phyloP scores from a whole-genome alignment of 345 rosid species.

The Barbarea vulgaris region DNA sequence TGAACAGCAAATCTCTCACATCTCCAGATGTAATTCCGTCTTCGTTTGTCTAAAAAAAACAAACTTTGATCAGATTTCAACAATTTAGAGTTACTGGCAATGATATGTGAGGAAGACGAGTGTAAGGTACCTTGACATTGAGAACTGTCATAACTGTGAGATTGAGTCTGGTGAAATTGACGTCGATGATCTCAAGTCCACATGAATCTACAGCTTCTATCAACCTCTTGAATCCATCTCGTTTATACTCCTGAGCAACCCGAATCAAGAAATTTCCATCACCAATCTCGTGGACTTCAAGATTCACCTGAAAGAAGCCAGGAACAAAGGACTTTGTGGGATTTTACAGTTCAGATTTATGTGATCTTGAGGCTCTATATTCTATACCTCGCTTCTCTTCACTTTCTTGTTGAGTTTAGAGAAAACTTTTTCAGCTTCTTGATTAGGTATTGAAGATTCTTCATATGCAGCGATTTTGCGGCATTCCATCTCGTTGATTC shows the following conservation, averaged over 20 bases:
- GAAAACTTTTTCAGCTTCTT: constrained; percentile 25
- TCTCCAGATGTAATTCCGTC: constrained; percentile 24
- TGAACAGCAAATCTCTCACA: constrained; percentile 32
- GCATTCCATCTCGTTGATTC: constrained; percentile 50
- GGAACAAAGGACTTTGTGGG: not conserved
- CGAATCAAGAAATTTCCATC: constrained; percentile 56
- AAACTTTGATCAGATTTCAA: not conserved
- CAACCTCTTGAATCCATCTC: constrained; percentile 63
- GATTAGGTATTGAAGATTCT: constrained; percentile 18
- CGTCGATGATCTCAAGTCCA: constrained; percentile 65
- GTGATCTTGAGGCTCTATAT: not conserved
- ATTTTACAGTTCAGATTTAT: not conserved
- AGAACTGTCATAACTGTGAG: constrained; percentile 58
- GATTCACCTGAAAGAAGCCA: constrained; percentile 47
- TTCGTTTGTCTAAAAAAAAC: constrained; percentile 12
- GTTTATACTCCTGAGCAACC: constrained; percentile 47
- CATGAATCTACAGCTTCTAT: constrained; percentile 58
- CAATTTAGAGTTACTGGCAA: not conserved
- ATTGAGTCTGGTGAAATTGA: constrained; percentile 62
- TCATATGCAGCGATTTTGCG: constrained; percentile 28
- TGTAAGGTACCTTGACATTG: constrained; percentile 56
- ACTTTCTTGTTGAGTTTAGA: constrained; percentile 19
- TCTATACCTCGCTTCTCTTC: constrained; percentile 22
- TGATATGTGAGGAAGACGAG: not conserved
- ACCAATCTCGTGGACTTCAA: constrained; percentile 61